Conservation (phyloP, 228 moss, liverwort and hornwort genomes). For the Sphagnum fallax region DNA sequence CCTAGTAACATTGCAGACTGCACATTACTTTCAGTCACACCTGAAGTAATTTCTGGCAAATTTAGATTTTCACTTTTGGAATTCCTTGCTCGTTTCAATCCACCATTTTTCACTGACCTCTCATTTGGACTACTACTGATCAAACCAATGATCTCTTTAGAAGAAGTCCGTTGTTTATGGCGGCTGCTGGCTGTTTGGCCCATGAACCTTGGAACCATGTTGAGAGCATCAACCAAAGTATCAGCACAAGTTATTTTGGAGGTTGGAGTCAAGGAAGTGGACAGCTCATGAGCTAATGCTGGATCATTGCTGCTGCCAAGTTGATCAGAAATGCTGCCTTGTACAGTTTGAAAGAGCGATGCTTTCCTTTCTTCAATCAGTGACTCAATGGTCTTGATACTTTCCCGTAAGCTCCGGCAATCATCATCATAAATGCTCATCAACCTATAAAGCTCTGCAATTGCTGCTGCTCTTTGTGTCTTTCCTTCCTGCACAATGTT, state of each 20-base stretch:
- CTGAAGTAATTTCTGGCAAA: too few species aligned
- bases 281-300: too few species aligned
- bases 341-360: neutral
- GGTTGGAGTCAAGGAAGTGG: neutral
- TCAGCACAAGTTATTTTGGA: neutral
- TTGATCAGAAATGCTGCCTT: neutral
- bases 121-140: neutral
- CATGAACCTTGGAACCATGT: constrained; percentile 51
- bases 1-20: neutral
- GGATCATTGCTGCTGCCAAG: too few species aligned
- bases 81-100: neutral
- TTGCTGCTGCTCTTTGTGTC: constrained; percentile 33
- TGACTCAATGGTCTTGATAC: constrained; percentile 29
- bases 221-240: neutral
- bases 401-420: constrained; percentile 35
- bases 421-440: constrained; percentile 34
- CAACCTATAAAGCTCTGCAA: constrained; percentile 29
- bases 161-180: constrained; percentile 19
- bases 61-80: neutral
- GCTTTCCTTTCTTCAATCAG: constrained; percentile 15
- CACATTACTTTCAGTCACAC: neutral
- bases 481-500: constrained; percentile 19
- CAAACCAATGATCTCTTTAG: neutral
- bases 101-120: neutral
- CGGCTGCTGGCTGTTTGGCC: constrained; percentile 61